Conservation (phyloP, 2,329 filamentous ascomycete genomes). For the Karstenula rhodostoma region DNA sequence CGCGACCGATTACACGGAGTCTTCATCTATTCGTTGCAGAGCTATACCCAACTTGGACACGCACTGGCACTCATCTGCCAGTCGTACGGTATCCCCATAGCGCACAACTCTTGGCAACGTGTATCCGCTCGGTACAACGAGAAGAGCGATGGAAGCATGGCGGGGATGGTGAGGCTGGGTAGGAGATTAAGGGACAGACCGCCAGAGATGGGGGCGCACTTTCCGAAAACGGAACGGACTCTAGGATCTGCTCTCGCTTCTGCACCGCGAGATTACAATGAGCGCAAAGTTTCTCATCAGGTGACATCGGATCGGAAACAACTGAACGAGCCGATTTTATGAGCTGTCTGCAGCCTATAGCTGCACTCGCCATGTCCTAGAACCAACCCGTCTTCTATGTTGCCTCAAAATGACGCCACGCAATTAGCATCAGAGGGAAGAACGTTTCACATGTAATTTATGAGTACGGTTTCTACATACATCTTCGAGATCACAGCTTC, state of each 20-base stretch:
- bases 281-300: conserved; percentile 6
- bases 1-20: background rate
- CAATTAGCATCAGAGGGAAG: background rate
- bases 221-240: background rate
- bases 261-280: background rate
- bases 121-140: background rate
- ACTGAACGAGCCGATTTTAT: background rate
- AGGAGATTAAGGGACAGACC: background rate
- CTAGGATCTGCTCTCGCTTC: background rate
- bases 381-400: background rate
- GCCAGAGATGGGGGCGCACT: background rate
- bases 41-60: background rate
- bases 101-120: background rate
- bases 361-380: too few relatives aligned
- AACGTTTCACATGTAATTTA: background rate
- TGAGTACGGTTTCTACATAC: background rate
- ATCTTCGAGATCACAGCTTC: background rate
- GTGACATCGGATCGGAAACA: background rate
- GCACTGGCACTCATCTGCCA: background rate
- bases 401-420: background rate
- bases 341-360: background rate
- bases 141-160: conserved; percentile 13
- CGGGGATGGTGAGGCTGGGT: background rate
- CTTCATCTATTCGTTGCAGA: background rate
- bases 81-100: background rate